Conservation (phyloP, 441 rosid genomes). For the Metrosideros polymorpha region DNA sequence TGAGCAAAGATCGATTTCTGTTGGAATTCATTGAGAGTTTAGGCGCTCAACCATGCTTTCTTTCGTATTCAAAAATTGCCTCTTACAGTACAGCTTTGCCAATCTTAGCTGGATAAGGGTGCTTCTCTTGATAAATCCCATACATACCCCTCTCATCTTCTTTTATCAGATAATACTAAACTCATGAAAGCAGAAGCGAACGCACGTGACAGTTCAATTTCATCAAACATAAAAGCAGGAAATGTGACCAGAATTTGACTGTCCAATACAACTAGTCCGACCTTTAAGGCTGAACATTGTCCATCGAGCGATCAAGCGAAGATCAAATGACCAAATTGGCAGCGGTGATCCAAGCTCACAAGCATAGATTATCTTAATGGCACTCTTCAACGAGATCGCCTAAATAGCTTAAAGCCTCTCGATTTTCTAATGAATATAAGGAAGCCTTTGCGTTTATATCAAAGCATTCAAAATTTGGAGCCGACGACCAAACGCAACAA, state of each 20-base stretch:
- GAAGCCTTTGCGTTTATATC: background rate
- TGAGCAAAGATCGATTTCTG: background rate
- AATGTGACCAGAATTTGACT: background rate
- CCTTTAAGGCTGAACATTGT: background rate
- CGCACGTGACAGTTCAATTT: background rate
- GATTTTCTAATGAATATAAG: background rate
- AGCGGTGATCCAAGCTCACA: background rate
- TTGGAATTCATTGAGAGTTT: background rate
- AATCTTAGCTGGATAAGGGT: background rate
- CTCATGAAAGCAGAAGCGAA: background rate
- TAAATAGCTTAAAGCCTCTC: background rate
- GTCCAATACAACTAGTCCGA: background rate
- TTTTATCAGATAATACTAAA: background rate
- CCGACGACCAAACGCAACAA: background rate
- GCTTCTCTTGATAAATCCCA: background rate
- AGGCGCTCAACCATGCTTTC: background rate
- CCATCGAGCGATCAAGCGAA: background rate
- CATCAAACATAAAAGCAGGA: background rate
- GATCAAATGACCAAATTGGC: background rate
- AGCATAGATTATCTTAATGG: background rate
- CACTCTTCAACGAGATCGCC: background rate
- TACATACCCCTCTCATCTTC: background rate
- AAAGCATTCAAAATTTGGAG: background rate
- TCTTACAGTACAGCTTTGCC: background rate
- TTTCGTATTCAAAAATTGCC: background rate